phyloP scores from a whole-genome alignment of 495 filamentous ascomycete species.

The Aspergillus cavernicola region DNA sequence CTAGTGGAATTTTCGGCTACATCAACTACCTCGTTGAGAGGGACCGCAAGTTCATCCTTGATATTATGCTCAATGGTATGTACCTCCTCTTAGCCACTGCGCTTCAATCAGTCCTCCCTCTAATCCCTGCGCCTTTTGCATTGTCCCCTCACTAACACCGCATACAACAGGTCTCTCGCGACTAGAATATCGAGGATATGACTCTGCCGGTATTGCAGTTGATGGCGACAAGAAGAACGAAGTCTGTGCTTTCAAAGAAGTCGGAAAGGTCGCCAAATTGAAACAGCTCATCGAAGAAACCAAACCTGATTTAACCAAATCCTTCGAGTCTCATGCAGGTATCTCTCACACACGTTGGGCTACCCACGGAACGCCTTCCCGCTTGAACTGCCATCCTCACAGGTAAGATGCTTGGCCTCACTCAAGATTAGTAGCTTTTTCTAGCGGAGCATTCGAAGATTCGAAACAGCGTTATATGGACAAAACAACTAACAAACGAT shows the following conservation, averaged over 20 bases:
- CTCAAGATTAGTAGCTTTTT: not conserved
- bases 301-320: constrained; percentile 79
- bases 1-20: constrained; percentile 98
- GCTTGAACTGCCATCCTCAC: constrained; percentile 96
- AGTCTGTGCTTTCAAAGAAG: constrained; percentile 96
- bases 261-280: constrained; percentile 96
- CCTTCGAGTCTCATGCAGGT: constrained; percentile 95
- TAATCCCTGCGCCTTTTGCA: not conserved
- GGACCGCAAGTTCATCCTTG: constrained; percentile 89
- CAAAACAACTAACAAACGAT: not conserved
- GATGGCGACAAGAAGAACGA: constrained; percentile 99
- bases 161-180: constrained; percentile 62
- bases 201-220: constrained; percentile 92
- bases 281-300: constrained; percentile 84
- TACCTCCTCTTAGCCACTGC: not conserved
- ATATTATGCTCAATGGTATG: constrained; percentile 93
- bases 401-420: constrained; percentile 54
- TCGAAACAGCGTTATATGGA: not conserved
- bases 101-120: not conserved
- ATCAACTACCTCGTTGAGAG: constrained; percentile 90
- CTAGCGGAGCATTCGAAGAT: not conserved
- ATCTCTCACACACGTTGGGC: constrained; percentile 99
- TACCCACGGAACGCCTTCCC: constrained; percentile 91
- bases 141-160: not conserved
- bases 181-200: constrained; percentile 95